Conservation (phyloP, 2,329 filamentous ascomycete genomes). For the Ophiosphaerella herpotricha region DNA sequence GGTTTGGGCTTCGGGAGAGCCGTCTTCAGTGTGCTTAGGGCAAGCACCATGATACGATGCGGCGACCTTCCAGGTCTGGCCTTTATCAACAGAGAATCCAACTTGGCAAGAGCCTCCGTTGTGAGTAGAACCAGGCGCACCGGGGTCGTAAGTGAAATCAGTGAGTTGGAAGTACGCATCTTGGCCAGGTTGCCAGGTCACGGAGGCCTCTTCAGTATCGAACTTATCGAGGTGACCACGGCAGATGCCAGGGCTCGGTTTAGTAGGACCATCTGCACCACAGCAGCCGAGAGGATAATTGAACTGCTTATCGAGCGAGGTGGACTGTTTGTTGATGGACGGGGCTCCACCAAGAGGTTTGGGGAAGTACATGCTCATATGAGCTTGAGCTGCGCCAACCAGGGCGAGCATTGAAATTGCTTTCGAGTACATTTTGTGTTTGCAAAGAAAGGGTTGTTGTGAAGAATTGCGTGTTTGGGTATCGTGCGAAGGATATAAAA, state of each 20-base stretch:
- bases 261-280: conserved; percentile 38
- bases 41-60: conserved; percentile 55
- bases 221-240: conserved; percentile 52
- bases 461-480: conserved; percentile 9
- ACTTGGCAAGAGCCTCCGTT: conserved; percentile 55
- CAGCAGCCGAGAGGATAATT: conserved; percentile 55
- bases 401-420: conserved; percentile 34
- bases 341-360: conserved; percentile 51
- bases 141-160: conserved; percentile 40
- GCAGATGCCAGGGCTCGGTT: conserved; percentile 44
- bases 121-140: conserved; percentile 47
- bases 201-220: conserved; percentile 49
- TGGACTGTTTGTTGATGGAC: conserved; percentile 46
- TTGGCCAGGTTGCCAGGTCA: conserved; percentile 50
- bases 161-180: conserved; percentile 46
- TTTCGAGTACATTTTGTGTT: conserved; percentile 32
- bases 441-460: conserved; percentile 12
- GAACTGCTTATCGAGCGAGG: conserved; percentile 34
- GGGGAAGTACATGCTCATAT: conserved; percentile 52
- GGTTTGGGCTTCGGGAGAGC: conserved; percentile 47
- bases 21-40: conserved; percentile 47
- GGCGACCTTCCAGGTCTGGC: conserved; percentile 51
- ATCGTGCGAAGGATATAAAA: conserved; percentile 12
- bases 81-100: conserved; percentile 51
- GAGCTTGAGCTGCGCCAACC: conserved; percentile 35